Evolutionary conservation across 768 basidiomycete species (phyloP).

Genomic region (Basidioascus undulatus): DNA sequence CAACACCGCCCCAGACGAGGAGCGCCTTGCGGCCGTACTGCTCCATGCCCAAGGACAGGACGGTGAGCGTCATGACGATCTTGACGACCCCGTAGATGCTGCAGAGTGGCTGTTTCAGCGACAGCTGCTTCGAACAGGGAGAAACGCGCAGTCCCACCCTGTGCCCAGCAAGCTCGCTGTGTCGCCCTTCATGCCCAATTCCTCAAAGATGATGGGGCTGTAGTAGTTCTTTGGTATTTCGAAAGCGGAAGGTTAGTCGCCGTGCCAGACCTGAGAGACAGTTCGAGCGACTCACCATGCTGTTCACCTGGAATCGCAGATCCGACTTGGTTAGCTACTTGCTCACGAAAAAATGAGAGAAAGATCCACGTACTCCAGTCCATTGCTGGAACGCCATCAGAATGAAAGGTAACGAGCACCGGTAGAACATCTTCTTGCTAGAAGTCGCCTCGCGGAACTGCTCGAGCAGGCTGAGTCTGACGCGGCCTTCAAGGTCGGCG

Average conservation of each 20-base stretch:
- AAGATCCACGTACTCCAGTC: too few species aligned
- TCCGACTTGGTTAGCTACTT: too few species aligned
- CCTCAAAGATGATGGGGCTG: slow-evolving; percentile 10
- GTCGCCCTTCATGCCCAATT: slow-evolving; percentile 42
- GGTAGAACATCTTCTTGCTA: slow-evolving; percentile 31
- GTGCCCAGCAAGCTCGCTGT: slow-evolving; percentile 42
- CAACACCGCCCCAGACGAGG: slow-evolving; percentile 27
- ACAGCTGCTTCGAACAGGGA: too few species aligned
- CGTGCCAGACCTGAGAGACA: slow-evolving; percentile 32
- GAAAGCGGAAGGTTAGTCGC: slow-evolving; percentile 31
- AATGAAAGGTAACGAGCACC: slow-evolving; percentile 20
- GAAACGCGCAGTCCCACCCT: too few species aligned
- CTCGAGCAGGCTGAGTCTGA: slow-evolving; percentile 9
- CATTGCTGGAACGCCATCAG: slow-evolving; percentile 27
- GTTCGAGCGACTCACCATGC: too few species aligned
- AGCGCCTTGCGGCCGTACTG: slow-evolving; percentile 37
- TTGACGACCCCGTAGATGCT: slow-evolving; percentile 45
- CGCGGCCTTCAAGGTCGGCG: slow-evolving; percentile 25
- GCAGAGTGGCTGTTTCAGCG: too few species aligned
- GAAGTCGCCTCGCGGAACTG: slow-evolving; percentile 14
- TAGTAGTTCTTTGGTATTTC: background rate
- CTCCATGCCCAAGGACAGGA: slow-evolving; percentile 44
- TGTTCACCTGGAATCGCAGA: too few species aligned
- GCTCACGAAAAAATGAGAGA: too few species aligned
- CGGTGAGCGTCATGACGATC: slow-evolving; percentile 37